phyloP scores from a whole-genome alignment of 140 eudicot genomes.

The Bidens hawaiensis region DNA sequence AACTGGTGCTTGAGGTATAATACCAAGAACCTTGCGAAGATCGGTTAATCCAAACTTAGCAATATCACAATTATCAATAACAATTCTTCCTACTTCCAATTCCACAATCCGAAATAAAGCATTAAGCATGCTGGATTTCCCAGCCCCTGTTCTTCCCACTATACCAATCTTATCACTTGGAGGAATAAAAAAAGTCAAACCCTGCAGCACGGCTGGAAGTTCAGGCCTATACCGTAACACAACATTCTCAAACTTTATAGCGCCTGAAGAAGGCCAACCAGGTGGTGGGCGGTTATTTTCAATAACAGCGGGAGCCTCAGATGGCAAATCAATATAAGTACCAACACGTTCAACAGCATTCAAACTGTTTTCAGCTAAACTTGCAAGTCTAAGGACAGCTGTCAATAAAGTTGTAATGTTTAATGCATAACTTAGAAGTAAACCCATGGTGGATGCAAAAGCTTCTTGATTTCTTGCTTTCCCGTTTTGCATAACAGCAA shows the following conservation, averaged over 20 bases:
- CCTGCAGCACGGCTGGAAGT: conserved; percentile 83
- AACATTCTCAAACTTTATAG: conserved; percentile 69
- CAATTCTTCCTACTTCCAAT: conserved; percentile 71
- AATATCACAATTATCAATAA: conserved; percentile 68
- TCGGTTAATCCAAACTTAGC: too few species aligned
- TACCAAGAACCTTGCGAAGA: too few species aligned
- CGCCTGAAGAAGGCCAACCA: conserved; percentile 81
- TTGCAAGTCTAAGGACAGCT: conserved; percentile 63
- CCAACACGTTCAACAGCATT: conserved; percentile 93
- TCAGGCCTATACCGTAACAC: conserved; percentile 79
- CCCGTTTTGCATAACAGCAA: conserved; percentile 88
- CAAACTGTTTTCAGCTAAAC: too few species aligned
- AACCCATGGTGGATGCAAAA: conserved; percentile 83
- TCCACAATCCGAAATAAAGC: conserved; percentile 89
- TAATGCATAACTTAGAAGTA: conserved; percentile 76
- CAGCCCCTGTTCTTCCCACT: conserved; percentile 99
- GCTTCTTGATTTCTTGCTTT: conserved; percentile 76
- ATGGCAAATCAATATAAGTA: conserved; percentile 78
- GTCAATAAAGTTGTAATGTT: conserved; percentile 67
- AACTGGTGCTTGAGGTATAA: conserved; percentile 93
- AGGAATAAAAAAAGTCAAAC: conserved; percentile 54
- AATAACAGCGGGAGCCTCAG: conserved; percentile 71
- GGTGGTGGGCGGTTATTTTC: conserved; percentile 75
- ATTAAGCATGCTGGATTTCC: conserved; percentile 93
- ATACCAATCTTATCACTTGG: too few species aligned